Evolutionary conservation across 768 basidiomycete genomes (phyloP).

Genomic region (Chlorophyllum brunneum): DNA sequence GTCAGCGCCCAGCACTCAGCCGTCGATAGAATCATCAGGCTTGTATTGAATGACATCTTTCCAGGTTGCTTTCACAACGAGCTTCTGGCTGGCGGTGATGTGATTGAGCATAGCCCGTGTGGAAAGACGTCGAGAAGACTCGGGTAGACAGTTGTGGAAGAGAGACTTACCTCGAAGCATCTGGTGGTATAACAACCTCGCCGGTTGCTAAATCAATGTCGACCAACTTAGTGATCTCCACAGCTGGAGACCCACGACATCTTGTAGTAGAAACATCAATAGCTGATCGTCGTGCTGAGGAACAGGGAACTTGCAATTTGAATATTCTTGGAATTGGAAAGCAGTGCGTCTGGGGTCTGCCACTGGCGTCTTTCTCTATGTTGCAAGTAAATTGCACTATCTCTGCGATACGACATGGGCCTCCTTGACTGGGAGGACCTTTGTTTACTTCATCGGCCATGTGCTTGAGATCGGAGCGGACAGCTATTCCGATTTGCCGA

Average conservation of each 20-base stretch:
- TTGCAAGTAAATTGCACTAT: conserved; percentile 71
- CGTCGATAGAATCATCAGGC: background rate
- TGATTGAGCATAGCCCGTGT: conserved; percentile 12
- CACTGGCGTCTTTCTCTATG: conserved; percentile 24
- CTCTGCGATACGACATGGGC: conserved; percentile 61
- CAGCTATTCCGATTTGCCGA: background rate
- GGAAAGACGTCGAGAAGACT: background rate
- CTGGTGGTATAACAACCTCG: conserved; percentile 46
- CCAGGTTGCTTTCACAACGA: conserved; percentile 14
- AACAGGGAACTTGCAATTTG: conserved; percentile 46
- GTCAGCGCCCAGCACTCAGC: background rate
- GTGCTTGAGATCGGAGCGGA: background rate
- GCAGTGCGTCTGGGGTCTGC: conserved; percentile 44
- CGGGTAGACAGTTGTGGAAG: background rate
- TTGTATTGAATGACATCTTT: conserved; percentile 9
- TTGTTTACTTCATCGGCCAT: background rate
- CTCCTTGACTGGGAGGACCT: conserved; percentile 6
- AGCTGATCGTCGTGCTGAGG: conserved; percentile 3
- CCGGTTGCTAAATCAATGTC: conserved; percentile 43
- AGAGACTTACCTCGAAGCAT: conserved; percentile 9
- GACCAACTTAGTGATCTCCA: conserved; percentile 65
- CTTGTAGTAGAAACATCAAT: conserved; percentile 31
- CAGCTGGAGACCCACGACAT: conserved; percentile 59
- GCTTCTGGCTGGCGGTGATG: conserved; percentile 12
- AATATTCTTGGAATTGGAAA: conserved; percentile 76